Conservation (phyloP, 1,284 basidiomycete genomes). For the Microbotryum intermedium region DNA sequence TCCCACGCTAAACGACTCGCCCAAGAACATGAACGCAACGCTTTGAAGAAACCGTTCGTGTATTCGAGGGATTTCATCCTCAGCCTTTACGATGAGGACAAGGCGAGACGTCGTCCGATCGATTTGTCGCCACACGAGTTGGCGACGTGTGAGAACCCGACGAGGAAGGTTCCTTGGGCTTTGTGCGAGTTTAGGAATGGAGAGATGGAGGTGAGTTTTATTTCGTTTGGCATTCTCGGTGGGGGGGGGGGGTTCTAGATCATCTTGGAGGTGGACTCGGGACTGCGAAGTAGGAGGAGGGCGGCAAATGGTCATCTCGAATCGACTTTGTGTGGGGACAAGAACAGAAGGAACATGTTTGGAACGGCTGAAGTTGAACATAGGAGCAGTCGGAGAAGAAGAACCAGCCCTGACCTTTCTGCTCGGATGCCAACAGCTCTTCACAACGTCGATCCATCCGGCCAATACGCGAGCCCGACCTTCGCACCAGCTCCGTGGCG, state of each 20-base stretch:
- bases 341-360: too few species aligned
- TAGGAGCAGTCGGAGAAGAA: too few species aligned
- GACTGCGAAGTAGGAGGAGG: too few species aligned
- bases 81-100: constrained; percentile 29
- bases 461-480: constrained; percentile 13
- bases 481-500: constrained; percentile 10
- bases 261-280: too few species aligned
- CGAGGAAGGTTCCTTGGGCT: constrained; percentile 22
- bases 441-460: constrained; percentile 23
- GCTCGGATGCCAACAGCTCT: constrained; percentile 7
- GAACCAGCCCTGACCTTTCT: not conserved
- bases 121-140: constrained; percentile 24
- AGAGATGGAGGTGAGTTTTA: constrained; percentile 26
- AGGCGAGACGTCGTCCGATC: constrained; percentile 24
- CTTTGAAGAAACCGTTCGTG: constrained; percentile 21
- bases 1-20: not conserved
- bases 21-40: not conserved
- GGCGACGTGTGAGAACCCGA: constrained; percentile 7
- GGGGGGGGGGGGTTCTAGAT: too few species aligned
- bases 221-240: too few species aligned
- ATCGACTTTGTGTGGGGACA: too few species aligned
- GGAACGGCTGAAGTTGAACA: too few species aligned
- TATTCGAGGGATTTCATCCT: constrained; percentile 29
- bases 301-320: too few species aligned
- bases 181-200: constrained; percentile 27